Evolutionary conservation across 2,329 filamentous ascomycete species (phyloP), one percentile per base, ranked within the genome.

Genomic region (Pestalotiopsis fici): DNA sequence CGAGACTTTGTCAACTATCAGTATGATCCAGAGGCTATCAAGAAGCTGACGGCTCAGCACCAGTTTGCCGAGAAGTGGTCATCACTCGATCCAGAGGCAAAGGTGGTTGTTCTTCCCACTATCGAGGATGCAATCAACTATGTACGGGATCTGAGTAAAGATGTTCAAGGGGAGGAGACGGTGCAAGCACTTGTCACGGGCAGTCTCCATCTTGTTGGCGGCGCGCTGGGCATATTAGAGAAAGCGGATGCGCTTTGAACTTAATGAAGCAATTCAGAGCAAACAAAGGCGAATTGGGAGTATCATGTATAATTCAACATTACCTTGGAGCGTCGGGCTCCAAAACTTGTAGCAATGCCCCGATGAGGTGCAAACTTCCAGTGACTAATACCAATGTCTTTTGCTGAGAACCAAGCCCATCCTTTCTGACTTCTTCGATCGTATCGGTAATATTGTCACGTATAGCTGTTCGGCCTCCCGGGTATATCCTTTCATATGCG

Each of bases 351-450:
- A 97, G 82, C 59, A 94, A 83, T 12, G 92, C 93, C 7, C 94
- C 94, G 1, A 95, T 93, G 50, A 97, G 84, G 83, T 97, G 92
- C 74, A 97, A 81, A 77, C 93, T 97, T 2, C 94, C 94, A 15
- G 94, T 97, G 11, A 93, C 90, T 65, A 97, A 81, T 7, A 77
- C 73, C 76, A 89, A 87, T 18, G 89, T 83, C 62, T 84, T 83
- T 2, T 77, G 72, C 63, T 68, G 68, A 74, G 78, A 78, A 35
- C 71, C 79, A 4, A 66, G 66, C 12, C 56, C 35, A n/a, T 85
- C 73, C 18, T 74, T 78, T 68, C 86, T 85, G 3, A 88, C 88
- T 68, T 84, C 82, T 12, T 81, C 80, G 9, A 96, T 86, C 1
- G 92, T 90, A 65, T 93, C 91, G 70, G 91, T 87, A 15, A 96